These are phyloP conservation scores for Achaetomiella virescens DNA, from an alignment of 495 filamentous ascomycete genomes.

Conservation along the genomic window DNA sequence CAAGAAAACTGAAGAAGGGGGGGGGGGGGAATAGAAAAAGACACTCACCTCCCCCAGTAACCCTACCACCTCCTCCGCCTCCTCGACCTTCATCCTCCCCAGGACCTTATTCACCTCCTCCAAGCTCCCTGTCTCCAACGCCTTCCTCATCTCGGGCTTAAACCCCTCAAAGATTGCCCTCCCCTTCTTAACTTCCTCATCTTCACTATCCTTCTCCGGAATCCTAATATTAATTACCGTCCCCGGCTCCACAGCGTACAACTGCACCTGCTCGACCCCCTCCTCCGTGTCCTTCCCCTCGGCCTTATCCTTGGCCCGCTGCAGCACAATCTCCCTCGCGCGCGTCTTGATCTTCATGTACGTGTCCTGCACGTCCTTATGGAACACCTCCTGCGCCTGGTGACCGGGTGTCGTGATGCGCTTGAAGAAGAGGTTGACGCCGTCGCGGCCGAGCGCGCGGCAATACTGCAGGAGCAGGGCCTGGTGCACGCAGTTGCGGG, in stretches of 20 bases:
- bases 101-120: conserved; percentile 92
- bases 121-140: conserved; percentile 75
- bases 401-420: conserved; percentile 88
- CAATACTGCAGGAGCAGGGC: conserved; percentile 92
- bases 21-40: background rate
- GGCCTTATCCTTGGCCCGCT: conserved; percentile 58
- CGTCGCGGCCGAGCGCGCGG: conserved; percentile 77
- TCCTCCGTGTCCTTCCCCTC: conserved; percentile 43
- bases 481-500: conserved; percentile 89
- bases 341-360: conserved; percentile 74
- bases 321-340: conserved; percentile 65
- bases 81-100: conserved; percentile 87
- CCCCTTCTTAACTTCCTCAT: conserved; percentile 57
- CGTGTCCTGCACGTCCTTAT: conserved; percentile 83
- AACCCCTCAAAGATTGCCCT: conserved; percentile 79
- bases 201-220: conserved; percentile 57
- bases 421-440: conserved; percentile 90
- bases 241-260: conserved; percentile 91
- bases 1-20: background rate
- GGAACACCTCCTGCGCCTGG: conserved; percentile 87
- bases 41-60: conserved; percentile 64
- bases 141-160: conserved; percentile 69
- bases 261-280: conserved; percentile 93
- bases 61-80: conserved; percentile 86
- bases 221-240: conserved; percentile 88